Conservation (phyloP, 1,139 yeast species). For the Candida mesenterica region DNA sequence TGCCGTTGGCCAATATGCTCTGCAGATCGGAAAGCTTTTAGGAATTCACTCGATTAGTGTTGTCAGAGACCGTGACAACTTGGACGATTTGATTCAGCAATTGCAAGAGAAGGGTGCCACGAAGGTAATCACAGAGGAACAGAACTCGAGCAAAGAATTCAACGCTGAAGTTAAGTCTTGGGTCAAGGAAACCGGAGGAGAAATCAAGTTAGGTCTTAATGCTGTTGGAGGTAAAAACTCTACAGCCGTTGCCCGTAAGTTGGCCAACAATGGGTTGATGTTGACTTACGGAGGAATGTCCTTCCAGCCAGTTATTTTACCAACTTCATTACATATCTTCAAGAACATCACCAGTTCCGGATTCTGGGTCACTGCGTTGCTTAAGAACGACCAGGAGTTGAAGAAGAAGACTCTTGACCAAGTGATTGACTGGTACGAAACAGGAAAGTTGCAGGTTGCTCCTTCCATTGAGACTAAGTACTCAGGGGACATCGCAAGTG, state of each 20-base stretch:
- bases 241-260: conserved; percentile 77
- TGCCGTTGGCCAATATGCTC: conserved; percentile 92
- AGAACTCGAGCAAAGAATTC: conserved; percentile 67
- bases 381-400: conserved; percentile 59
- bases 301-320: conserved; percentile 84
- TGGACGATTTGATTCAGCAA: conserved; percentile 61
- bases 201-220: conserved; percentile 76
- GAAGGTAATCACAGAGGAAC: conserved; percentile 84
- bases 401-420: conserved; percentile 60
- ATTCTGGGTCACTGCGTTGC: conserved; percentile 88
- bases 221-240: conserved; percentile 92
- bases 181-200: conserved; percentile 54
- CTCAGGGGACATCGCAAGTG: conserved; percentile 46
- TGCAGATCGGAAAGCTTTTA: conserved; percentile 76
- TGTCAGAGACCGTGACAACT: conserved; percentile 78
- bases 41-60: conserved; percentile 85
- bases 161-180: conserved; percentile 59
- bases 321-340: conserved; percentile 86
- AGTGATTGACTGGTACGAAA: conserved; percentile 64
- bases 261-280: conserved; percentile 65
- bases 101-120: conserved; percentile 75
- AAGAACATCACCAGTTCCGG: conserved; percentile 85
- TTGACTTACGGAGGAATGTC: conserved; percentile 98
- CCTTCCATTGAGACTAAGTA: conserved; percentile 50
- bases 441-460: conserved; percentile 61